Base-by-base conservation (phyloP, 2,329 filamentous ascomycete species). In the Simplicillium sp. region DNA sequence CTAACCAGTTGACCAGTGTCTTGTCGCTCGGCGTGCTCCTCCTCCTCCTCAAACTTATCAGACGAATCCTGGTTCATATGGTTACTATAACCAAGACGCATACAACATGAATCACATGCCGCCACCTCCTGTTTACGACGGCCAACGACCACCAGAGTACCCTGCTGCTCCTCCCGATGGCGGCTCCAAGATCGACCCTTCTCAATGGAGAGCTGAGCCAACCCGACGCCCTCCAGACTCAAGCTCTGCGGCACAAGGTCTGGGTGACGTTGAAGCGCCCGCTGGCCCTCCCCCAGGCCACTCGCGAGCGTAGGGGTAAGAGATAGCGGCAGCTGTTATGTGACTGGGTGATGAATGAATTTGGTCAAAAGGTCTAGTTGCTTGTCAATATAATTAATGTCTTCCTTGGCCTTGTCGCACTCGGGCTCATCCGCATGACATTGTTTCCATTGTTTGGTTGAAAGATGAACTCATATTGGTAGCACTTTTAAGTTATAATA, bases 41-140 rank as follows among this genome's bases (percentile, higher is more conserved):
- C 20, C 20, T 25, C 20, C 20, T 25, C 20, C 20, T 25, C 20
- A 25, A 9, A 25, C 20, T 9, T 25, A 25, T 25, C 20, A 25
- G 20, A 5, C 20, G 9, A 25, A 25, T 25, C 6, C 6, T 9
- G 20, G 20, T 25, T 5, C 20, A 25, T 25, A 25, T 25, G 20
- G 20, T 6, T 25, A 25, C 9, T 25, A 25, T 9, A 25, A 44
- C 35, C 46, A 42, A 32, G 45, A 51, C 41, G 52, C 42, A 14
- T 67, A 70, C 51, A 64, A 63, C 46, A 75, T 78, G 72, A 60
- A 75, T 46, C 50, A 66, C 39, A 68, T 73, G 65, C 64, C 70
- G 38, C 73, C 73, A 38, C 71, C 71, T 11, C 73, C 73, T 14
- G 68, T 77, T 40, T 80, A 80, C 54, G 75, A 80, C 47, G 72